Evolutionary conservation across 2,329 filamentous ascomycete genomes (phyloP).

Genomic region (Penicillium sp.): DNA sequence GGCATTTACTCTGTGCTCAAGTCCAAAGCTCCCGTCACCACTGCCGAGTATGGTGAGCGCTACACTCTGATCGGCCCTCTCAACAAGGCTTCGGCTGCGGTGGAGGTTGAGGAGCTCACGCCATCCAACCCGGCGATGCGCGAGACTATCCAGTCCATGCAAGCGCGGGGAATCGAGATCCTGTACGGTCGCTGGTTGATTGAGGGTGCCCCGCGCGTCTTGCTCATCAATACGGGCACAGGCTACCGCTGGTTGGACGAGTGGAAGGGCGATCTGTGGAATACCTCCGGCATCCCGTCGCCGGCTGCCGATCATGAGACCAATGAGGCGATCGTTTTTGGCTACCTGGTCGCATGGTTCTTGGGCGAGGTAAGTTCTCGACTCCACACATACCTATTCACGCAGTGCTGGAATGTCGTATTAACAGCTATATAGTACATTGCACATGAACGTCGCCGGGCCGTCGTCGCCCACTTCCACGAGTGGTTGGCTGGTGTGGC

Average conservation of each 20-base stretch:
- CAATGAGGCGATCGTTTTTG: constrained; percentile 96
- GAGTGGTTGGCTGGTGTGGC: constrained; percentile 97
- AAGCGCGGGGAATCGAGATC: constrained; percentile 82
- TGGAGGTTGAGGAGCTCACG: constrained; percentile 92
- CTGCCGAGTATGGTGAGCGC: constrained; percentile 94
- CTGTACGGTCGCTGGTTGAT: constrained; percentile 97
- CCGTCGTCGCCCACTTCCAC: constrained; percentile 97
- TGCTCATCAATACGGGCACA: constrained; percentile 92
- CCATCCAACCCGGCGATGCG: constrained; percentile 76
- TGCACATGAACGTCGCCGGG: constrained; percentile 83
- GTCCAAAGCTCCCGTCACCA: constrained; percentile 96
- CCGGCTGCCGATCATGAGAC: constrained; percentile 90
- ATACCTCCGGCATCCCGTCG: constrained; percentile 86
- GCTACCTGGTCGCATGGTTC: constrained; percentile 97
- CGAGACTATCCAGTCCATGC: constrained; percentile 87
- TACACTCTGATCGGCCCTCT: constrained; percentile 95
- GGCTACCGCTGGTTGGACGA: constrained; percentile 89
- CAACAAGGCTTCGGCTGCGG: constrained; percentile 89
- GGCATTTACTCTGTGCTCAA: constrained; percentile 99
- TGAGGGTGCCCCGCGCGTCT: constrained; percentile 87
- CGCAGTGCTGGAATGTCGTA: background rate
- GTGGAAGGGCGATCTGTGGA: constrained; percentile 97
- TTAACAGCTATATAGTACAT: constrained; percentile 66
- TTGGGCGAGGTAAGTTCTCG: constrained; percentile 81
- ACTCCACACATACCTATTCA: background rate